These are phyloP conservation scores for Achaetomium macrosporum DNA, from an alignment of 2,329 filamentous ascomycete genomes.

Conservation along the genomic window DNA sequence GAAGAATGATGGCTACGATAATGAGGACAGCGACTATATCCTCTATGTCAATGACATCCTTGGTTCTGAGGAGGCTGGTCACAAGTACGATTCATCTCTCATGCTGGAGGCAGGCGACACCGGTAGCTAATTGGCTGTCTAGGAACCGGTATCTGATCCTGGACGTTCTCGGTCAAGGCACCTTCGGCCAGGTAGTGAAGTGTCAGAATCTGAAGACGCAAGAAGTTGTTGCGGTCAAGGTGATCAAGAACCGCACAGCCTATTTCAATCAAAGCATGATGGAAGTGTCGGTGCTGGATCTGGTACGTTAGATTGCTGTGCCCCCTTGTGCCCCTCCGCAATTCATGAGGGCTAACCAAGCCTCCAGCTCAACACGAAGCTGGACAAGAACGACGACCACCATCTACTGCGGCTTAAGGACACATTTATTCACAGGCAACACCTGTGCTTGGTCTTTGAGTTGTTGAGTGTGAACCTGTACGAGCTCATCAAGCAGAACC, in stretches of 20 bases:
- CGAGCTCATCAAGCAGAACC: conserved; percentile 98
- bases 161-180: conserved; percentile 93
- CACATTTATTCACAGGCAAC: conserved; percentile 95
- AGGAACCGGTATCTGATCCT: conserved; percentile 95
- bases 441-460: conserved; percentile 95
- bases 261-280: conserved; percentile 99
- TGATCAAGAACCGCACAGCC: conserved; percentile 97
- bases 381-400: conserved; percentile 98
- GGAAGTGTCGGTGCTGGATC: conserved; percentile 94
- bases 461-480: conserved; percentile 95
- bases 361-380: conserved; percentile 83
- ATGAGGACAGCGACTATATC: conserved; percentile 98
- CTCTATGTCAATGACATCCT: conserved; percentile 98
- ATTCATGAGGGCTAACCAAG: conserved; percentile 24
- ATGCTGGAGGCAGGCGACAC: conserved; percentile 9
- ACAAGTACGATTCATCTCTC: conserved; percentile 61
- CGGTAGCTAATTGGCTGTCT: conserved; percentile 15
- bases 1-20: conserved; percentile 98
- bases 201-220: conserved; percentile 98
- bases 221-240: conserved; percentile 97
- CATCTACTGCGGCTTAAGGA: conserved; percentile 92
- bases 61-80: conserved; percentile 93
- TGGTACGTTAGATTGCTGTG: conserved; percentile 53
- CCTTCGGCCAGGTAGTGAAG: conserved; percentile 97
- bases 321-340: too few relatives aligned